A percentile compares a stretch with the other conserved stretches of the same genome.
Conservation (phyloP, 805 yeast genomes). For the Pichia membranifaciens region DNA sequence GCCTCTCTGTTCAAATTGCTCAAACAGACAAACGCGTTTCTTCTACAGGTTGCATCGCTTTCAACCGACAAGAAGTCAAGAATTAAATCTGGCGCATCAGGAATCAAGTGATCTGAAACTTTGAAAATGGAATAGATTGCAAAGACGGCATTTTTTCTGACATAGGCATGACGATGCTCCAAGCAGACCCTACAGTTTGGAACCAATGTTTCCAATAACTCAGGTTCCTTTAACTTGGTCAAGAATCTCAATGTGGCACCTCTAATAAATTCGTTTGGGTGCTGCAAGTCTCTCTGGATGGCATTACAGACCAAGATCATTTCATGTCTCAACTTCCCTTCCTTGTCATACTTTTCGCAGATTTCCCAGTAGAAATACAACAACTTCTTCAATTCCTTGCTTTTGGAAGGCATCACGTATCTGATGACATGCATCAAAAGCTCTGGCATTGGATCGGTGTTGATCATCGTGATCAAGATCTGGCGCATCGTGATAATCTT, state of each 20-base stretch:
- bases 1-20: conserved; percentile 77
- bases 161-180: conserved; percentile 96
- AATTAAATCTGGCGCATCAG: conserved; percentile 91
- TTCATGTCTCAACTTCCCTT: conserved; percentile 93
- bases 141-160: conserved; percentile 92
- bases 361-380: conserved; percentile 97
- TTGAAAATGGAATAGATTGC: conserved; percentile 79
- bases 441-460: conserved; percentile 89
- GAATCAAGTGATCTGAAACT: conserved; percentile 80
- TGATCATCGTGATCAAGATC: conserved; percentile 78
- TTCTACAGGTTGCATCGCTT: conserved; percentile 86
- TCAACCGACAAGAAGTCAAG: conserved; percentile 69
- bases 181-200: conserved; percentile 88
- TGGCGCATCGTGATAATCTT: conserved; percentile 87
- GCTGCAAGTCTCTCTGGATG: conserved; percentile 93
- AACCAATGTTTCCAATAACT: conserved; percentile 88
- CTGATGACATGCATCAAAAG: conserved; percentile 94
- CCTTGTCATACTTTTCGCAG: conserved; percentile 82
- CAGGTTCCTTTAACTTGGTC: conserved; percentile 86
- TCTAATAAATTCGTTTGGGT: conserved; percentile 94
- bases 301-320: conserved; percentile 99
- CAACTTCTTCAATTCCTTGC: conserved; percentile 86
- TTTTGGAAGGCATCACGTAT: conserved; percentile 92
- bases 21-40: conserved; percentile 90
- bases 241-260: conserved; percentile 93